Conservation (phyloP, 192 early-diverging fungal species). For the Linnemannia hyalina region DNA sequence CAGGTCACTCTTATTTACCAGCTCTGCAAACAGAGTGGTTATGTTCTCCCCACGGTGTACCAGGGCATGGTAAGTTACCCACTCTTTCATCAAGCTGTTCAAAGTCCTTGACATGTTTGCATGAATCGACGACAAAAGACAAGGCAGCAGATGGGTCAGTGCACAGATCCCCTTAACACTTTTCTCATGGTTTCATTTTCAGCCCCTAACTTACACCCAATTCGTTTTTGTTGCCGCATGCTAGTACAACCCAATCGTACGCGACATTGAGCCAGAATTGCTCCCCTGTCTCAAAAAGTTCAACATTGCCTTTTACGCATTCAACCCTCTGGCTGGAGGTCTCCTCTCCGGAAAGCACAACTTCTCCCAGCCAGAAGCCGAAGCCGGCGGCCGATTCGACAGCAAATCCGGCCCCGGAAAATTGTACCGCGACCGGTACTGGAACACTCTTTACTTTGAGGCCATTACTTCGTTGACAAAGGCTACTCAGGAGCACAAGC, state of each 20-base stretch:
- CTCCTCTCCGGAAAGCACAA: constrained; percentile 47
- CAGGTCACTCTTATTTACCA: constrained; percentile 54
- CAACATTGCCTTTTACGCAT: constrained; percentile 71
- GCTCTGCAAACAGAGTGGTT: constrained; percentile 57
- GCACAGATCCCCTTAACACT: neutral
- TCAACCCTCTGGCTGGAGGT: constrained; percentile 60
- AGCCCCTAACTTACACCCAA: neutral
- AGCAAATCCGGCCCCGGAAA: neutral
- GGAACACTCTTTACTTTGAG: constrained; percentile 64
- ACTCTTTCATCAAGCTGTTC: neutral
- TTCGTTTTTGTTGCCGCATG: neutral
- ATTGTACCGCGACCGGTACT: constrained; percentile 60
- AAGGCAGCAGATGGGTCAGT: neutral
- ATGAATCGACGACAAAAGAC: neutral
- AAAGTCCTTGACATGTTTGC: no score
- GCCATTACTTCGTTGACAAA: constrained; percentile 61
- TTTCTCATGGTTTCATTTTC: neutral
- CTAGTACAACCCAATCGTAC: constrained; percentile 42
- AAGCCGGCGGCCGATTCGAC: constrained; percentile 31
- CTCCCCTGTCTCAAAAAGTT: constrained; percentile 67
- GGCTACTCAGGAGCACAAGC: constrained; percentile 21
- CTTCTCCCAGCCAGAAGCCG: constrained; percentile 15
- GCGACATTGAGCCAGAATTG: constrained; percentile 57
- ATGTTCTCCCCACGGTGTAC: constrained; percentile 57
- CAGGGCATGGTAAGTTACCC: constrained; percentile 53